Evolutionary conservation across 345 rosid genomes (phyloP).

Genomic region (Erucastrum elatum): DNA sequence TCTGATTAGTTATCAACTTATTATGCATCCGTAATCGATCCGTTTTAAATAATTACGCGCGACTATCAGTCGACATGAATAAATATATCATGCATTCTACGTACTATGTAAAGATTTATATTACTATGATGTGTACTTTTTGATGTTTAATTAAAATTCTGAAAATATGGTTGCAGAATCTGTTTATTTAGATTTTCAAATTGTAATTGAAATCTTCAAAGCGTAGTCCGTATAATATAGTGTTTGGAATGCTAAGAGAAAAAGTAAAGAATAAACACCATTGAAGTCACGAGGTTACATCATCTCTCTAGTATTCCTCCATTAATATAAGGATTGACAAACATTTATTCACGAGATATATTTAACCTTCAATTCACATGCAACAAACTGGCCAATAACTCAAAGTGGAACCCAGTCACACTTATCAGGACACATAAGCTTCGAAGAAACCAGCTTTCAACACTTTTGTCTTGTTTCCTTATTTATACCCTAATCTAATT

Average conservation of each 20-base stretch:
- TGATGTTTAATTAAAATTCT: neutral
- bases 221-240: neutral
- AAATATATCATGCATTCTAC: neutral
- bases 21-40: neutral
- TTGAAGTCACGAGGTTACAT: neutral
- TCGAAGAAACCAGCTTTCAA: conserved; percentile 27
- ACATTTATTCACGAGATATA: conserved; percentile 11
- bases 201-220: neutral
- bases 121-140: neutral
- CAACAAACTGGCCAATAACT: conserved; percentile 34
- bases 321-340: conserved; percentile 1
- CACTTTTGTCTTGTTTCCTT: conserved; percentile 17
- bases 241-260: neutral
- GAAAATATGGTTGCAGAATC: neutral
- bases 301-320: neutral
- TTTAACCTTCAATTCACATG: neutral
- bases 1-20: neutral
- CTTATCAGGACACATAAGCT: conserved; percentile 21
- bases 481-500: conserved; percentile 27
- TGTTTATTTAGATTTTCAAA: neutral
- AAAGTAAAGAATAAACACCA: neutral
- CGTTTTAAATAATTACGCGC: neutral
- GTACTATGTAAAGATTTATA: neutral
- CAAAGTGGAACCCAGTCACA: conserved; percentile 32
- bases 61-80: neutral